Conservation (phyloP, 805 yeast species). For the Kuraishia hungarica region DNA sequence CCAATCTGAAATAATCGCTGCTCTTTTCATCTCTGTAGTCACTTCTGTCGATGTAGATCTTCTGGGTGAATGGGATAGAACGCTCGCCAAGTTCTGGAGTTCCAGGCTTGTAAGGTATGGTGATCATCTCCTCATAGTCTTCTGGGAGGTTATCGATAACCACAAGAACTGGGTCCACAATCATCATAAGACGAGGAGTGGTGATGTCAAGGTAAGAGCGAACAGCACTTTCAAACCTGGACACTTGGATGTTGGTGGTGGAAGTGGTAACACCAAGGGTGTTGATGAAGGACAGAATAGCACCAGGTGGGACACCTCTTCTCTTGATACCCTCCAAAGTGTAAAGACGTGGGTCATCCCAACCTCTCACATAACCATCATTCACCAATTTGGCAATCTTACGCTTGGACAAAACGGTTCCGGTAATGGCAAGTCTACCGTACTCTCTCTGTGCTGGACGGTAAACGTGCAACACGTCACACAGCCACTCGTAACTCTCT, state of each 20-base stretch:
- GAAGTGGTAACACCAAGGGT: slow-evolving; percentile 96
- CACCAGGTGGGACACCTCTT: slow-evolving; percentile 99
- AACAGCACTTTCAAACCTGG: slow-evolving; percentile 83
- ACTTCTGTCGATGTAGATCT: slow-evolving; percentile 75
- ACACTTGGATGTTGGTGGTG: slow-evolving; percentile 83
- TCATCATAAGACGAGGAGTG: slow-evolving; percentile 92
- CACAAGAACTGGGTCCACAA: slow-evolving; percentile 79
- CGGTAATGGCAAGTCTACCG: slow-evolving; percentile 92
- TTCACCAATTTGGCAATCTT: slow-evolving; percentile 90
- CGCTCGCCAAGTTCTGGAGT: slow-evolving; percentile 66
- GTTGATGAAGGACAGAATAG: slow-evolving; percentile 84
- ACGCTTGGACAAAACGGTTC: slow-evolving; percentile 90
- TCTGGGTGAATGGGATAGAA: slow-evolving; percentile 66
- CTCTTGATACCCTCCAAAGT: slow-evolving; percentile 92
- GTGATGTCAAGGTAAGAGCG: slow-evolving; percentile 82
- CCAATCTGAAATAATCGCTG: slow-evolving; percentile 82
- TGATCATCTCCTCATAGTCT: slow-evolving; percentile 59
- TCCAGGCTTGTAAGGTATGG: slow-evolving; percentile 89
- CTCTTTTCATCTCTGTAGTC: slow-evolving; percentile 70
- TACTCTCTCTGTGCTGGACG: slow-evolving; percentile 99
- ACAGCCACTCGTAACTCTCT: slow-evolving; percentile 96
- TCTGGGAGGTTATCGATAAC: slow-evolving; percentile 76
- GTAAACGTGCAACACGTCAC: slow-evolving; percentile 90
- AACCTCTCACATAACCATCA: slow-evolving; percentile 76
- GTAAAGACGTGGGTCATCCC: slow-evolving; percentile 97